Evolutionary conservation across 495 filamentous ascomycete genomes (phyloP).

Genomic region (Baudoinia panamericana): DNA sequence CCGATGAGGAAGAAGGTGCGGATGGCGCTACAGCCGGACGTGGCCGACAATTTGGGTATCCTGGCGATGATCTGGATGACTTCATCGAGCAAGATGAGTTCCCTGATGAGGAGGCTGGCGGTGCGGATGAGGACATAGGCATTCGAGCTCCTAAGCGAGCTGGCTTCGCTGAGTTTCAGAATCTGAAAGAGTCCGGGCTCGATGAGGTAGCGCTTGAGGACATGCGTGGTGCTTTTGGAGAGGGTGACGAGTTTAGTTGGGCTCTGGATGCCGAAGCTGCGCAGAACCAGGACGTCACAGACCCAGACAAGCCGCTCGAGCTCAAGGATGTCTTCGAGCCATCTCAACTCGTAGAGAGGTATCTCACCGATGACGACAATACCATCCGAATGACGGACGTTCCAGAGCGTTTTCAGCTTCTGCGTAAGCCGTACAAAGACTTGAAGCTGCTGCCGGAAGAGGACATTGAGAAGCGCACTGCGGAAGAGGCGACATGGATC

Average conservation of each 20-base stretch:
- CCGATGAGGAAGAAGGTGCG: slow-evolving; percentile 73
- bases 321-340: slow-evolving; percentile 97
- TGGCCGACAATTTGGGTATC: slow-evolving; percentile 35
- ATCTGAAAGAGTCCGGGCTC: slow-evolving; percentile 57
- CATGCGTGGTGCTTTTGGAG: slow-evolving; percentile 89
- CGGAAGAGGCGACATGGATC: slow-evolving; percentile 85
- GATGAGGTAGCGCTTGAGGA: slow-evolving; percentile 87
- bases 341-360: slow-evolving; percentile 78
- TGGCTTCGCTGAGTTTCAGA: slow-evolving; percentile 49
- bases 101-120: slow-evolving; percentile 69
- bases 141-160: slow-evolving; percentile 57
- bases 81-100: slow-evolving; percentile 96
- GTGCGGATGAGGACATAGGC: slow-evolving; percentile 72
- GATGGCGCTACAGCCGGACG: slow-evolving; percentile 20
- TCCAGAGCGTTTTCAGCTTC: slow-evolving; percentile 86
- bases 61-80: slow-evolving; percentile 77
- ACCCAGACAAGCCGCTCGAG: slow-evolving; percentile 60
- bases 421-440: slow-evolving; percentile 73
- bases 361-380: slow-evolving; percentile 92
- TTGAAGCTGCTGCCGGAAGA: slow-evolving; percentile 56
- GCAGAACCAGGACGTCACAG: slow-evolving; percentile 55
- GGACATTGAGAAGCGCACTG: slow-evolving; percentile 41
- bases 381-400: slow-evolving; percentile 72
- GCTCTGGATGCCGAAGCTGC: slow-evolving; percentile 71
- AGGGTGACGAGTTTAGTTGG: slow-evolving; percentile 89